Conservation (phyloP, 352 stramenopile genomes). For the Blastocystis hominis region DNA sequence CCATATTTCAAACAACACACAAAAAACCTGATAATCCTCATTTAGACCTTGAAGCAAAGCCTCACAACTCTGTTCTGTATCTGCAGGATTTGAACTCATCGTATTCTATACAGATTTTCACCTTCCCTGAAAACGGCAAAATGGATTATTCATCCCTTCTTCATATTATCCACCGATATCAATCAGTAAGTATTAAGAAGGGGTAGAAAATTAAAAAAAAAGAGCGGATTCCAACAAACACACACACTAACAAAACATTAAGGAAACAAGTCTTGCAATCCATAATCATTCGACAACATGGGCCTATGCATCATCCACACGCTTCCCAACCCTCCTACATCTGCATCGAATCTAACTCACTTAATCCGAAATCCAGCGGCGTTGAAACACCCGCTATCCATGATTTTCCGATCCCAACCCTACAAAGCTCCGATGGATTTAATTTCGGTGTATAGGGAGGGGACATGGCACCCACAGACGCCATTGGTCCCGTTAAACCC, state of each 20-base stretch:
- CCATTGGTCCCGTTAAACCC: background rate
- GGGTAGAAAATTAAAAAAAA: background rate
- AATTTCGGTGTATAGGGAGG: background rate
- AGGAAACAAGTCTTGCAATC: slow-evolving; percentile 27
- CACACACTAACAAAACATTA: background rate
- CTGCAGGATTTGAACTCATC: background rate
- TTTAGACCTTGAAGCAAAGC: slow-evolving; percentile 58
- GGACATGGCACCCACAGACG: background rate
- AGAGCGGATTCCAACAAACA: background rate
- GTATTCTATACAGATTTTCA: background rate
- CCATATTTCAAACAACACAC: background rate
- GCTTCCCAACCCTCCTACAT: background rate
- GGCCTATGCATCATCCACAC: background rate
- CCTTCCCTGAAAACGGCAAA: background rate
- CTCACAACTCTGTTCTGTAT: slow-evolving; percentile 46
- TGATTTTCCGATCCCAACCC: background rate
- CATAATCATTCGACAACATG: slow-evolving; percentile 12
- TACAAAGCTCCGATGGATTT: background rate
- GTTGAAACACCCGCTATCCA: background rate
- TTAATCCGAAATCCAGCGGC: background rate
- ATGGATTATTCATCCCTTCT: background rate
- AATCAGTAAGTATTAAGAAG: too few species aligned
- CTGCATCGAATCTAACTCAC: background rate
- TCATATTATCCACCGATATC: too few species aligned
- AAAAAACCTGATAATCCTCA: slow-evolving; percentile 55